These are phyloP conservation scores for Serpula lacrymans DNA, from an alignment of 768 basidiomycete genomes.

Conservation along the genomic window DNA sequence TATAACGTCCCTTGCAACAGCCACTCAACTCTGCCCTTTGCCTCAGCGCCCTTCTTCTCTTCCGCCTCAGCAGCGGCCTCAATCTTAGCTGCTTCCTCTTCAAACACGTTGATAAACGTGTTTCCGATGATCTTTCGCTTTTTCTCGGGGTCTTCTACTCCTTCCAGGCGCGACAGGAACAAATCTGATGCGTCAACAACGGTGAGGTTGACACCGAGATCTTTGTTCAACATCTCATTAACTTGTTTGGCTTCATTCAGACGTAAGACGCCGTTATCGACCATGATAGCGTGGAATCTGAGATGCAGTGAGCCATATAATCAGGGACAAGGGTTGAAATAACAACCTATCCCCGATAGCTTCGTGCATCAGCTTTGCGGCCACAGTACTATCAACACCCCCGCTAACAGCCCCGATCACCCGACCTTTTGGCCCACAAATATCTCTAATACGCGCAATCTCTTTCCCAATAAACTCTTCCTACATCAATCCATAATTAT, in stretches of 20 bases:
- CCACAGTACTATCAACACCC: conserved; percentile 97
- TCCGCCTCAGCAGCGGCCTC: conserved; percentile 80
- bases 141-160: conserved; percentile 92
- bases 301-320: conserved; percentile 2
- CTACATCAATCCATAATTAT: conserved; percentile 33
- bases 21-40: conserved; percentile 95
- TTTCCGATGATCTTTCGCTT: conserved; percentile 99
- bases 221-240: conserved; percentile 85
- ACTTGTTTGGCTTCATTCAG: conserved; percentile 90
- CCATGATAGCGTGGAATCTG: conserved; percentile 99
- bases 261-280: conserved; percentile 96
- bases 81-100: conserved; percentile 87
- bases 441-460: conserved; percentile 87
- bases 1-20: conserved; percentile 96
- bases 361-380: conserved; percentile 99
- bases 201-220: conserved; percentile 94
- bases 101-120: conserved; percentile 98
- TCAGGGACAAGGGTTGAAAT: conserved; percentile 1
- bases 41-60: conserved; percentile 58
- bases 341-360: conserved; percentile 93
- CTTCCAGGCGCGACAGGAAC: conserved; percentile 86
- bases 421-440: conserved; percentile 90
- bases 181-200: conserved; percentile 94
- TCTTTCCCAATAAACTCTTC: conserved; percentile 98
- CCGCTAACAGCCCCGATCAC: conserved; percentile 98